Conservation (phyloP, 2,329 filamentous ascomycete species). For the Exophiala phaeomuriformis region DNA sequence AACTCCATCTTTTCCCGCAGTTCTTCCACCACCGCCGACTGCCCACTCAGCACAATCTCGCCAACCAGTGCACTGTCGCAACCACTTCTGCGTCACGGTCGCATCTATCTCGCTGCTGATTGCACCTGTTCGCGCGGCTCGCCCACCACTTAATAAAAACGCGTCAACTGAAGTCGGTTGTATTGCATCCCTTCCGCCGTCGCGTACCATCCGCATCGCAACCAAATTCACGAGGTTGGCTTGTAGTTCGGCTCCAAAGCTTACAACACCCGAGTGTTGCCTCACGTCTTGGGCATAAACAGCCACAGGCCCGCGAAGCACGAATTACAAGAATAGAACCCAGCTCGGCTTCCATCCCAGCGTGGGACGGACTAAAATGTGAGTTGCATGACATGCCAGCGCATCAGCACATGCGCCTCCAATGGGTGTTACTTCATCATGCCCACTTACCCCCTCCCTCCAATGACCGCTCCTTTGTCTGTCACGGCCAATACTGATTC, state of each 20-base stretch:
- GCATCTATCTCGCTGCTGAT: background rate
- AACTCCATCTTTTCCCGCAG: constrained; percentile 5
- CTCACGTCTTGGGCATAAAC: constrained; percentile 12
- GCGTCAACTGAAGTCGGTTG: background rate
- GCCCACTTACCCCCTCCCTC: constrained; percentile 20
- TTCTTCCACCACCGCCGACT: background rate
- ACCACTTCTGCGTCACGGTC: background rate
- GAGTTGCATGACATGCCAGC: constrained; percentile 26
- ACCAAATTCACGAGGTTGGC: background rate
- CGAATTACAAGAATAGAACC: constrained; percentile 23
- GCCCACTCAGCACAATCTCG: background rate
- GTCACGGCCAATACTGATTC: constrained; percentile 25
- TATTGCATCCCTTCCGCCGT: background rate
- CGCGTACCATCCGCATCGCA: background rate
- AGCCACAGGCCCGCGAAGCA: constrained; percentile 1
- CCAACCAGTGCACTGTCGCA: background rate
- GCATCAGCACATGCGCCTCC: constrained; percentile 25
- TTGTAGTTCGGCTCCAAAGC: constrained; percentile 1
- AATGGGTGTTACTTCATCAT: constrained; percentile 22
- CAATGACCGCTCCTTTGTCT: constrained; percentile 22
- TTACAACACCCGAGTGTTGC: constrained; percentile 1
- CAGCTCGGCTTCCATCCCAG: constrained; percentile 12
- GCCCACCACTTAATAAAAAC: too few species aligned
- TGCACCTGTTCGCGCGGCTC: background rate
- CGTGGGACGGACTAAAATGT: constrained; percentile 24